phyloP scores from a whole-genome alignment of 176 grass and related monocot species.

The Stipa capillata region DNA sequence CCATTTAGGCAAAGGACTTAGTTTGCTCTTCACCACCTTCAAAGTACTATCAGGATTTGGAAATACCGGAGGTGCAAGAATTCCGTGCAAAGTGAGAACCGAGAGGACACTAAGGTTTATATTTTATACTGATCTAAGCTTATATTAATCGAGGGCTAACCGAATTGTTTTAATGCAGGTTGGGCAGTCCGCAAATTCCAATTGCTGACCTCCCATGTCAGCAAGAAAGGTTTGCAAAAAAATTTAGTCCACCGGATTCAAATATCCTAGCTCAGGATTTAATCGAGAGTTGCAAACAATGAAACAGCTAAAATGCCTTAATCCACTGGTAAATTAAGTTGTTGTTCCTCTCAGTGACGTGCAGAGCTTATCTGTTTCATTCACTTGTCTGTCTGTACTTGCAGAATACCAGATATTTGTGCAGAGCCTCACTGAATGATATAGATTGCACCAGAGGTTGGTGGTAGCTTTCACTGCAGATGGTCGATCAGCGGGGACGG shows the following conservation, averaged over 20 bases:
- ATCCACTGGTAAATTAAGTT: neutral
- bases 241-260: neutral
- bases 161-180: neutral
- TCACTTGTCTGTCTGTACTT: neutral
- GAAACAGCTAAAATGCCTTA: neutral
- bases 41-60: constrained; percentile 18
- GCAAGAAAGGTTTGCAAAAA: neutral
- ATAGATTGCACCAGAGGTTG: neutral
- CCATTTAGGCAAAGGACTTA: neutral
- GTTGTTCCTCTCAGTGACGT: neutral
- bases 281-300: neutral
- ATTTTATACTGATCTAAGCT: neutral
- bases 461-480: neutral
- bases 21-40: constrained; percentile 3
- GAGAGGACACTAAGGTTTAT: neutral
- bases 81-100: constrained; percentile 5
- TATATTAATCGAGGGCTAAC: neutral
- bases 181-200: neutral
- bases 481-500: neutral
- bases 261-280: neutral
- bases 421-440: neutral
- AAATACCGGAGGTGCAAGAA: constrained; percentile 13
- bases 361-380: neutral
- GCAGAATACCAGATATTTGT: neutral
- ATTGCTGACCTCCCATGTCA: neutral